These are phyloP conservation scores for Blastocystis sp. DNA, from an alignment of 352 stramenopile species.

Conservation along the genomic window DNA sequence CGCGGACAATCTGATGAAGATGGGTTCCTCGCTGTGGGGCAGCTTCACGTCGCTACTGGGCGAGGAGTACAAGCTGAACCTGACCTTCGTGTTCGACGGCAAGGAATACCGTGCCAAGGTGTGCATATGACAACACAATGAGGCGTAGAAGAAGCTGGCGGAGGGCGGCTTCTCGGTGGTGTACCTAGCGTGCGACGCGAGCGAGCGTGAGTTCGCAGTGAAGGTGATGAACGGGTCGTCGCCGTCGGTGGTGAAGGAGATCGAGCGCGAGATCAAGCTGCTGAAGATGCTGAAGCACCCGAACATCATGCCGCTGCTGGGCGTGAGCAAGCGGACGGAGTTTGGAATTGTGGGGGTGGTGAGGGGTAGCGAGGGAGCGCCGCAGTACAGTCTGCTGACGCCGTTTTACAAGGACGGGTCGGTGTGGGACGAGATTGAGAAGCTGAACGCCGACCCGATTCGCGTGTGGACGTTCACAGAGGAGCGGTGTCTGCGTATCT, in stretches of 20 bases:
- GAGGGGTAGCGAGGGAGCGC: constrained; percentile 4
- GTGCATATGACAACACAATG: not conserved
- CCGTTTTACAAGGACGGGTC: constrained; percentile 40
- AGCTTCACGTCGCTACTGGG: constrained; percentile 29
- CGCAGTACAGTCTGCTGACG: constrained; percentile 50
- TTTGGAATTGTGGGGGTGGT: not conserved
- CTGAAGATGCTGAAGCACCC: constrained; percentile 55
- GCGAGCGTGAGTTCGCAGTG: constrained; percentile 15
- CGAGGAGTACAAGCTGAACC: constrained; percentile 33
- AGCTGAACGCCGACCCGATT: constrained; percentile 45
- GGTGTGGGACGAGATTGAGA: constrained; percentile 62
- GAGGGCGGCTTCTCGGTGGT: constrained; percentile 48
- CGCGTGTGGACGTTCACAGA: constrained; percentile 68
- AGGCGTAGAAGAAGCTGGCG: constrained; percentile 29
- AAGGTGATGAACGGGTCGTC: constrained; percentile 65
- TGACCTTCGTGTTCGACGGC: constrained; percentile 7
- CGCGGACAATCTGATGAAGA: not conserved
- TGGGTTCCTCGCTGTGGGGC: constrained; percentile 23
- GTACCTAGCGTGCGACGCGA: constrained; percentile 3
- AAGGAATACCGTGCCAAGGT: constrained; percentile 51
- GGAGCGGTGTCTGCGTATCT: constrained; percentile 48
- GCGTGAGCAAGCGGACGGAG: constrained; percentile 30
- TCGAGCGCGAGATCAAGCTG: constrained; percentile 63
- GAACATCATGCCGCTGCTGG: constrained; percentile 58
- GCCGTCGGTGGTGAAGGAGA: not conserved